Evolutionary conservation across 148 eudicot genomes (phyloP).

Genomic region (Chenopodium formosanum): DNA sequence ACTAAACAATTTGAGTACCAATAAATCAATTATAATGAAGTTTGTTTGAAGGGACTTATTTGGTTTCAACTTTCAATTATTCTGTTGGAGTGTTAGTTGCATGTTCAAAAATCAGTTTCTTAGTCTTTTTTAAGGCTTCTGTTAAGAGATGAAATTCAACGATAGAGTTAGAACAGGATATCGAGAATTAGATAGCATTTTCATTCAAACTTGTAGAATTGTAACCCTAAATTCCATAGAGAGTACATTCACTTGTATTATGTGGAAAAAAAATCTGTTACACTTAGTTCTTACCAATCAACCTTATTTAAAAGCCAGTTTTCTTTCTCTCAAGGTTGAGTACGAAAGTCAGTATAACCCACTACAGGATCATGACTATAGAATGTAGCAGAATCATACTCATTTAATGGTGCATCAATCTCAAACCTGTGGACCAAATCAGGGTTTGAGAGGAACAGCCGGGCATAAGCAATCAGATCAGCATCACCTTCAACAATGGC

Average conservation of each 20-base stretch:
- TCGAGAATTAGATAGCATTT: no score
- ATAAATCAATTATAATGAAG: no score
- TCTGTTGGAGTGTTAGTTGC: no score
- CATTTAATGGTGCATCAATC: slow-evolving; percentile 58
- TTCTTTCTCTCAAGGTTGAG: slow-evolving; percentile 10
- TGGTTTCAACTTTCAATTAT: no score
- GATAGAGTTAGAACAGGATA: no score
- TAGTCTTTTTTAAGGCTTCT: no score
- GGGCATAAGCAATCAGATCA: slow-evolving; percentile 70
- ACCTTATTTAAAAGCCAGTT: background rate
- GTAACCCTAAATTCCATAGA: no score
- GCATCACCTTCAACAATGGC: slow-evolving; percentile 70
- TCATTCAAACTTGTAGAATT: no score
- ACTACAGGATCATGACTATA: slow-evolving; percentile 69
- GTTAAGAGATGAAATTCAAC: no score
- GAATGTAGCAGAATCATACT: slow-evolving; percentile 53
- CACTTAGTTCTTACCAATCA: background rate
- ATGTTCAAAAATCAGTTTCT: no score
- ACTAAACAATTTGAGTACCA: no score
- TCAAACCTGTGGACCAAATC: slow-evolving; percentile 69
- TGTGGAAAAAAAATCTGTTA: background rate
- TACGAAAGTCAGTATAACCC: slow-evolving; percentile 66
- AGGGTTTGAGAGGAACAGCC: slow-evolving; percentile 73
- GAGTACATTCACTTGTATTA: background rate
- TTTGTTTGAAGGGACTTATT: no score